Evolutionary conservation across 345 rosid species (phyloP), one percentile per base, ranked within the genome.

Genomic region (Toxicodendron radicans): DNA sequence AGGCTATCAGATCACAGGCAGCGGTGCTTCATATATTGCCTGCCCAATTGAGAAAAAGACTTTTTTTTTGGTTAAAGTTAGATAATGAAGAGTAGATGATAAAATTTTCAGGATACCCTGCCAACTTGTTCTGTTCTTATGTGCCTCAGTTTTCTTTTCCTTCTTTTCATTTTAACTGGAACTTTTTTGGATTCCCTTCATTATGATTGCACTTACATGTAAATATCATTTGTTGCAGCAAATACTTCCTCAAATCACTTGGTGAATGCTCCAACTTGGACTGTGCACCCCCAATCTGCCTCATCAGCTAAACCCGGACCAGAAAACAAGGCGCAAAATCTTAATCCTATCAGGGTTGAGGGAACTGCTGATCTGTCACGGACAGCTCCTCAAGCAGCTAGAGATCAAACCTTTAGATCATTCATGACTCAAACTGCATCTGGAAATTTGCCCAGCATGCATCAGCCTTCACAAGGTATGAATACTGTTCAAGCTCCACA

Each of bases 221-320:
- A 9, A 13, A 52, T 67, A 67, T 73, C 35, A 51, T 64, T 20
- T 65, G 20, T 77, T 87, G 70, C 96, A 93, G 96, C 88, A 75
- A 76, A 79, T 82, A 78, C 88, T 71, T 81, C 87, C n/a, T 68
- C 84, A 79, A 85, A 78, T 77, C 90, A 85, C 43, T 41, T 73
- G 14, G 75, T 81, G 68, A 86, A 86, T 84, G 86, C 92, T 75
- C 80, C 89, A 68, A 72, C 87, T 45, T 93, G 97, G 97, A 87
- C 98, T 78, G 54, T 87, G 30, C 92, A 88, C 59, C 67, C 88
- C 80, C 90, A 84, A 30, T 66, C 97, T 23, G 70, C 86, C 18
- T 80, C 83, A 52, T 82, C 86, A 72, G 79, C 82, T 73, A 89
- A 79, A 75, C 21, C 81, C 16, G 85, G 83, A 33, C 46, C 78